Percentiles rank a stretch among this genome's conserved stretches.
These are phyloP conservation scores for Fusarium sp. DNA, from an alignment of 2,329 filamentous ascomycete species.

Conservation along the genomic window DNA sequence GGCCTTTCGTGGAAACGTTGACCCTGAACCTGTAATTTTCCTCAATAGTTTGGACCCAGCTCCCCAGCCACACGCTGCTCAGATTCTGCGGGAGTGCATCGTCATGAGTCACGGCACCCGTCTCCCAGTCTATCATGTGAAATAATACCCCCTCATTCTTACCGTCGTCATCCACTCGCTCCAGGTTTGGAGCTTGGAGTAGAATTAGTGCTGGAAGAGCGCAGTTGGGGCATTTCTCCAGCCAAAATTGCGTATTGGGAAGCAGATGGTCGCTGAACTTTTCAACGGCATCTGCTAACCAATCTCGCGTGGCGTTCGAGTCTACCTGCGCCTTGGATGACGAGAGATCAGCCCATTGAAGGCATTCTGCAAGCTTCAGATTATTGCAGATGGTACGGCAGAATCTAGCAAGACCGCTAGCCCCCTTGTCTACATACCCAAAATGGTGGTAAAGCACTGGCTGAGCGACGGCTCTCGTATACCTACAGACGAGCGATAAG, in stretches of 20 bases:
- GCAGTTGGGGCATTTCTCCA: rapidly evolving
- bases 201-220: background rate
- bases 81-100: background rate
- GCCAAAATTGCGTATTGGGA: background rate
- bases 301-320: no score
- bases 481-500: background rate
- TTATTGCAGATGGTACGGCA: background rate
- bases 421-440: no score
- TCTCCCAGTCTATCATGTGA: background rate
- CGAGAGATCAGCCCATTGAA: background rate
- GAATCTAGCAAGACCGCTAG: no score
- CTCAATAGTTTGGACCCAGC: no score
- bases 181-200: background rate
- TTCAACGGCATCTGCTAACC: background rate
- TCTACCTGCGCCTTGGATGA: no score
- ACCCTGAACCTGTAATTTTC: no score
- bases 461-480: conserved; percentile 10
- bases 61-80: background rate
- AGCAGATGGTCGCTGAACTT: background rate
- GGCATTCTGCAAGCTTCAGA: background rate
- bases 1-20: no score
- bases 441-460: conserved; percentile 13
- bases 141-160: no score
- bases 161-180: background rate
- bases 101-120: background rate